Conservation (phyloP, 129 eudicot species). For the Logfia minima region DNA sequence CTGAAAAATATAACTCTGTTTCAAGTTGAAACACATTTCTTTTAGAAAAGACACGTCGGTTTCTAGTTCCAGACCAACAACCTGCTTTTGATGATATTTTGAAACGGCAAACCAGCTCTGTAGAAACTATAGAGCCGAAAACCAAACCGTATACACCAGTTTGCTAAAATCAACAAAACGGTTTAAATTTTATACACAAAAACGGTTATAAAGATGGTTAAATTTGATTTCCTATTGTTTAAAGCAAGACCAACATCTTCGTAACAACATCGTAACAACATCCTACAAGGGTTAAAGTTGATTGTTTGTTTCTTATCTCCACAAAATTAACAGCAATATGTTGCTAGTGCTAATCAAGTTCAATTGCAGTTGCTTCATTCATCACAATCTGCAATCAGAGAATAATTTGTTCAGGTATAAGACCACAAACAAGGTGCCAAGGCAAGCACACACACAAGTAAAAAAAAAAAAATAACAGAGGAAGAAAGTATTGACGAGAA, state of each 20-base stretch:
- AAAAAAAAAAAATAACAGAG: background rate
- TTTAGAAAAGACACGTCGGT: background rate
- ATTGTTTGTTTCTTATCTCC: constrained; percentile 8
- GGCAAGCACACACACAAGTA: background rate
- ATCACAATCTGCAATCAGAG: constrained; percentile 60
- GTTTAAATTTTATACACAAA: background rate
- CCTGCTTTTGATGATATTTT: background rate
- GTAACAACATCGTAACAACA: background rate
- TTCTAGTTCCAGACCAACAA: background rate
- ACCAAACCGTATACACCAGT: background rate
- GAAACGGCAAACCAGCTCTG: background rate
- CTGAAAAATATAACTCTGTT: background rate
- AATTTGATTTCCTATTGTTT: constrained; percentile 4
- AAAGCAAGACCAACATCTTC: background rate
- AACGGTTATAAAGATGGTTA: background rate
- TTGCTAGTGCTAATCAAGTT: constrained; percentile 49
- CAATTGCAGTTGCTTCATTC: constrained; percentile 45
- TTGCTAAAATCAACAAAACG: constrained; percentile 1
- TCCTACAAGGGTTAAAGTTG: constrained; percentile 19
- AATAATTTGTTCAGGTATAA: background rate
- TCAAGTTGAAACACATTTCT: too few relatives aligned
- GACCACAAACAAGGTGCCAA: constrained; percentile 6
- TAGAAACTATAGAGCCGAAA: background rate
- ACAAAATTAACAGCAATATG: background rate
- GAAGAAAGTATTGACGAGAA: background rate